Conservation (phyloP, 805 yeast species). For the Saccharomycopsis sp. region DNA sequence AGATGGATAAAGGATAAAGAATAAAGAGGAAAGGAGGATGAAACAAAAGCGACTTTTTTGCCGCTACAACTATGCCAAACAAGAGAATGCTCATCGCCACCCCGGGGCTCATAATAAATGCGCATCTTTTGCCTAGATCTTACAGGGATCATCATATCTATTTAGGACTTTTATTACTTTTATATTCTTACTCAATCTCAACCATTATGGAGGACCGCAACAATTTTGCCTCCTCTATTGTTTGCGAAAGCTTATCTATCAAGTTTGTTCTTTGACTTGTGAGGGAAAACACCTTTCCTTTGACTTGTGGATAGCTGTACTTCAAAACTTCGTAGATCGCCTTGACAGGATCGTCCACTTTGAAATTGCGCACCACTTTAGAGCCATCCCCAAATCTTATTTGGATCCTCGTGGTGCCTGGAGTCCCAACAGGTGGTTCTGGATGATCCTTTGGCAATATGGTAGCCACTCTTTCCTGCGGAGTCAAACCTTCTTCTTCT, state of each 20-base stretch:
- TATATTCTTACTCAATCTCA: slow-evolving; percentile 33
- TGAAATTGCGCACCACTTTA: slow-evolving; percentile 65
- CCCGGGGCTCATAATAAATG: too few relatives aligned
- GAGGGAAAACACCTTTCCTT: slow-evolving; percentile 44
- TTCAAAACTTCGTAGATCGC: slow-evolving; percentile 61
- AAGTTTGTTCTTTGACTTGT: slow-evolving; percentile 53
- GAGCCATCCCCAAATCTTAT: slow-evolving; percentile 85
- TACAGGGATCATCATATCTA: too few relatives aligned
- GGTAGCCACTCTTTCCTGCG: slow-evolving; percentile 37
- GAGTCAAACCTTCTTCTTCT: slow-evolving; percentile 26
- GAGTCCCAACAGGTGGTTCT: slow-evolving; percentile 44
- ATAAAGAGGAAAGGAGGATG: too few relatives aligned
- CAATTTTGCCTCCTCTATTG: slow-evolving; percentile 68
- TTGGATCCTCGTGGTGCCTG: slow-evolving; percentile 68
- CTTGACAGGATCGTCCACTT: slow-evolving; percentile 46
- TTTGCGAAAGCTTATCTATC: slow-evolving; percentile 39
- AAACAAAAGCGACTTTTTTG: too few relatives aligned
- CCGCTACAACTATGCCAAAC: too few relatives aligned
- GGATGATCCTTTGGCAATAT: slow-evolving; percentile 44
- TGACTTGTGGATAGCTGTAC: slow-evolving; percentile 38
- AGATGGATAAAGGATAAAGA: too few relatives aligned
- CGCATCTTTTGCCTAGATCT: too few relatives aligned
- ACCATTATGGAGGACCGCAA: slow-evolving; percentile 73
- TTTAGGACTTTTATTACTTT: too few relatives aligned
- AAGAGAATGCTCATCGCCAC: too few relatives aligned